These are phyloP conservation scores for Phoma sp. DNA, from an alignment of 2,329 filamentous ascomycete species.

Conservation along the genomic window DNA sequence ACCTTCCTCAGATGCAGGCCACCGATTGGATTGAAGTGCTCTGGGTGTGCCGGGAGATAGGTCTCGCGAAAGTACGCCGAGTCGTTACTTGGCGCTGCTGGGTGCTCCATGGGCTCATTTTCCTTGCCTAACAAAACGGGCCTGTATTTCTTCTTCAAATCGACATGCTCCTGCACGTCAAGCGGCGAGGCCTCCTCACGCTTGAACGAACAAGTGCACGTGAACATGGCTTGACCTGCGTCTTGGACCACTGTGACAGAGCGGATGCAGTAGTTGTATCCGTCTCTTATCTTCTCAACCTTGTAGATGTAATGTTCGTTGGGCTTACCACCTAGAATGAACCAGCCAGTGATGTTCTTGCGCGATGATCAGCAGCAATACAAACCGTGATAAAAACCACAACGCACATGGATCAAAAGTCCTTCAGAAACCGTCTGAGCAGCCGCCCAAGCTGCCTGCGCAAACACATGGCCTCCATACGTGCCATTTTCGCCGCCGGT, in stretches of 20 bases:
- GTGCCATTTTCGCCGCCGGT: constrained; percentile 50
- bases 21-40: constrained; percentile 50
- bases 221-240: constrained; percentile 54
- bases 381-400: neutral
- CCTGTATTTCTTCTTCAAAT: constrained; percentile 46
- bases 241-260: constrained; percentile 60
- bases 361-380: neutral
- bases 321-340: constrained; percentile 56
- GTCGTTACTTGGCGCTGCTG: constrained; percentile 28
- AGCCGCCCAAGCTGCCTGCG: constrained; percentile 64
- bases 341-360: constrained; percentile 61
- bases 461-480: constrained; percentile 64
- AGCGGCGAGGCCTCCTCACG: constrained; percentile 46
- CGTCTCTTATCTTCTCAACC: constrained; percentile 59
- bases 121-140: constrained; percentile 43
- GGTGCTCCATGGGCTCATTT: constrained; percentile 37
- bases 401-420: constrained; percentile 58
- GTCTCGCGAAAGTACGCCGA: constrained; percentile 36
- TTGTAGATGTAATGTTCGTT: constrained; percentile 59
- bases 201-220: constrained; percentile 61
- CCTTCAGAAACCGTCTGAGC: constrained; percentile 59
- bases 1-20: constrained; percentile 59
- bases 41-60: constrained; percentile 39
- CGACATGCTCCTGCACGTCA: constrained; percentile 44
- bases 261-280: constrained; percentile 59